Conservation (phyloP, 2,329 filamentous ascomycete species). For the Trichoderma gracile region DNA sequence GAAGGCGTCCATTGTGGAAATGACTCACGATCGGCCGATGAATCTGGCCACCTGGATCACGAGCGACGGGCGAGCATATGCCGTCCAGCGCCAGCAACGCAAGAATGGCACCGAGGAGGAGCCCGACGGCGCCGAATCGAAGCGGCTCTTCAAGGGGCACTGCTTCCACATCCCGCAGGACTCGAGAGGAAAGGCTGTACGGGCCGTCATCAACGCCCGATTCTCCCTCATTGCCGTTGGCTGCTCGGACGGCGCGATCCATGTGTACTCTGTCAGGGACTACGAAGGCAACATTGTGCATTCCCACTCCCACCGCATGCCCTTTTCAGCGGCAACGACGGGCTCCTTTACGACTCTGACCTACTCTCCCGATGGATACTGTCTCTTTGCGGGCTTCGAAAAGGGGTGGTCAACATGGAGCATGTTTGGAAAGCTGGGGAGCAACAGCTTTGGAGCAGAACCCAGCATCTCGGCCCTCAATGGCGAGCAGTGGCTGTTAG, state of each 20-base stretch:
- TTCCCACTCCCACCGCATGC: conserved; percentile 74
- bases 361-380: conserved; percentile 96
- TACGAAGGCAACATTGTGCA: conserved; percentile 89
- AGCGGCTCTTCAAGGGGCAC: conserved; percentile 81
- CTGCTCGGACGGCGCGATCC: conserved; percentile 74
- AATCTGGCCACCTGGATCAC: conserved; percentile 93
- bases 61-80: conserved; percentile 82
- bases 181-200: conserved; percentile 62
- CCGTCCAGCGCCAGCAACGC: conserved; percentile 71
- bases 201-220: conserved; percentile 84
- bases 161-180: conserved; percentile 78
- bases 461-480: conserved; percentile 63
- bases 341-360: conserved; percentile 72
- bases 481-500: conserved; percentile 80
- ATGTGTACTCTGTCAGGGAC: conserved; percentile 90
- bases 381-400: conserved; percentile 89
- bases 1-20: conserved; percentile 73
- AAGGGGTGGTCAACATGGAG: conserved; percentile 96
- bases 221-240: conserved; percentile 92
- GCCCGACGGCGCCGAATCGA: conserved; percentile 50
- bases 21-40: conserved; percentile 96
- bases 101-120: conserved; percentile 42
- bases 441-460: conserved; percentile 78
- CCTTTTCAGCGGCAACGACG: conserved; percentile 65
- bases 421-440: conserved; percentile 89